phyloP scores from a whole-genome alignment of 2,329 filamentous ascomycete species.

The Hypocrella siamensis region DNA sequence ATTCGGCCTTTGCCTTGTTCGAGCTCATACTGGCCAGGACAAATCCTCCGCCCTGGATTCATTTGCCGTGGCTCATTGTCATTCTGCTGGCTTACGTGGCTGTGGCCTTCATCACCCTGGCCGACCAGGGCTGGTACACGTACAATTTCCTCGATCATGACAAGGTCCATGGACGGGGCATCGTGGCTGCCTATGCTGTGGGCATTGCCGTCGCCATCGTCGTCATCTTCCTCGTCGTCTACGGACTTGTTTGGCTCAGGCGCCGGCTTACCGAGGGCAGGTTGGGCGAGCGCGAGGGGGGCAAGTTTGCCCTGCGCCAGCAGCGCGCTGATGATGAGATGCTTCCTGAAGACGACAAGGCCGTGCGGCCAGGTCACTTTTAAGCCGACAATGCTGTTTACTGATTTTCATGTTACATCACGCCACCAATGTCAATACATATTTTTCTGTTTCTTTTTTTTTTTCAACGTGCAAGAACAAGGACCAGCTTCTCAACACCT shows the following conservation, averaged over 20 bases:
- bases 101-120: constrained; percentile 58
- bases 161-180: constrained; percentile 24
- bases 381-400: not conserved
- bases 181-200: constrained; percentile 49
- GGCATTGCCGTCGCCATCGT: constrained; percentile 37
- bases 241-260: constrained; percentile 33
- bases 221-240: constrained; percentile 36
- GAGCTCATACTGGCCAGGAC: constrained; percentile 58
- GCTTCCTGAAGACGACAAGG: constrained; percentile 3
- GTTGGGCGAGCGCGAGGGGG: constrained; percentile 23
- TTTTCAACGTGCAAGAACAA: too few species aligned
- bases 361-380: not conserved
- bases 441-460: too few species aligned
- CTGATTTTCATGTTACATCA: not conserved
- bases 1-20: constrained; percentile 57
- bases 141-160: constrained; percentile 64
- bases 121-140: constrained; percentile 56
- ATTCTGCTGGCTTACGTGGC: constrained; percentile 57
- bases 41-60: constrained; percentile 40
- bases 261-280: constrained; percentile 31
- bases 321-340: constrained; percentile 12
- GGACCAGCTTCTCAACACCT: constrained; percentile 42
- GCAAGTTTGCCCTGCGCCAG: constrained; percentile 21
- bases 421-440: too few species aligned
- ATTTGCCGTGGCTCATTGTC: constrained; percentile 53